phyloP scores from a whole-genome alignment of 768 basidiomycete genomes.

The Heimioporus sp. region DNA sequence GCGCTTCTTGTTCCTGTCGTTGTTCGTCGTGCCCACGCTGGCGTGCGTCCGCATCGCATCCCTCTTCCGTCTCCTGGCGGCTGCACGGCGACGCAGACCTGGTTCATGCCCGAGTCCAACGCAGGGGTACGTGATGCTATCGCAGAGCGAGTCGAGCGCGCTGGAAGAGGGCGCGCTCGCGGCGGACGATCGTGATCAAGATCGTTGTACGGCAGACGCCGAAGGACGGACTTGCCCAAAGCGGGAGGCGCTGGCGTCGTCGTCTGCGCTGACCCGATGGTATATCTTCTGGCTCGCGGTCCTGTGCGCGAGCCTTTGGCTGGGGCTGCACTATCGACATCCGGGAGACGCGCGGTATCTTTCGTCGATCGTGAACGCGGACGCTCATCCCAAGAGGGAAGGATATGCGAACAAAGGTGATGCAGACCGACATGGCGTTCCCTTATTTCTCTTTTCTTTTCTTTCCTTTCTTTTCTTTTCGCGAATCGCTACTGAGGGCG shows the following conservation, averaged over 20 bases:
- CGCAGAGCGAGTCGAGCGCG: constrained; percentile 5
- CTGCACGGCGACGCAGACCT: background rate
- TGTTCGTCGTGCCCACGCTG: constrained; percentile 14
- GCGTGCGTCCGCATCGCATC: constrained; percentile 5
- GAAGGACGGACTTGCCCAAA: no score
- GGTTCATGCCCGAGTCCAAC: background rate
- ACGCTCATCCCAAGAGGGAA: constrained; percentile 4
- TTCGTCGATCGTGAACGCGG: constrained; percentile 12
- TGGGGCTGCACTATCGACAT: constrained; percentile 2
- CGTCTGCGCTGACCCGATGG: no score
- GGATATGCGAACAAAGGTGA: constrained; percentile 21
- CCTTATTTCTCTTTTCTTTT: no score
- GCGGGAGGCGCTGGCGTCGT: no score
- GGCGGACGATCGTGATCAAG: no score
- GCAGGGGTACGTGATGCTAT: constrained; percentile 10
- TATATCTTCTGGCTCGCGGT: constrained; percentile 7
- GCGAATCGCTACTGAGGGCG: no score
- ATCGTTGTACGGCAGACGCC: no score
- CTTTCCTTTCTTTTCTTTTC: no score
- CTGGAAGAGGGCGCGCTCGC: background rate
- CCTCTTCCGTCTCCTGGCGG: background rate
- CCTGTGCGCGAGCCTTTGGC: constrained; percentile 1
- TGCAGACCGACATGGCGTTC: background rate
- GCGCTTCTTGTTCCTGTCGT: constrained; percentile 11
- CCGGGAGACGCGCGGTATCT: constrained; percentile 15